phyloP scores from a whole-genome alignment of 2,329 filamentous ascomycete genomes.

The Colletotrichum nymphaeae region DNA sequence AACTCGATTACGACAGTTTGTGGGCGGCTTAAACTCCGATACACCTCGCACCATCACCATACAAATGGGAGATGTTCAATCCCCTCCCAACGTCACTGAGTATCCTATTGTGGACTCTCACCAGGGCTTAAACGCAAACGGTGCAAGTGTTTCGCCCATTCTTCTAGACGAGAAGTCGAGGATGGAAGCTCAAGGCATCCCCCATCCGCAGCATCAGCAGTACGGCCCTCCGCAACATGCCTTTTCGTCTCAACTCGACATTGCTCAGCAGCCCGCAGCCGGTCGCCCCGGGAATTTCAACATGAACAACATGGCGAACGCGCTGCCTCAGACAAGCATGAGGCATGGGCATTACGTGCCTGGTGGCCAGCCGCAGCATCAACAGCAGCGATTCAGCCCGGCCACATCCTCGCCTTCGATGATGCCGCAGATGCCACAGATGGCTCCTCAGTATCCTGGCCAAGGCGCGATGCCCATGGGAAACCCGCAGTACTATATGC shows the following conservation, averaged over 20 bases:
- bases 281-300: constrained; percentile 54
- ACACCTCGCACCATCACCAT: constrained; percentile 17
- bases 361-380: constrained; percentile 47
- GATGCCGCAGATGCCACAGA: constrained; percentile 51
- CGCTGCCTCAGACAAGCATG: constrained; percentile 56
- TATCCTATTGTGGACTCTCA: constrained; percentile 36
- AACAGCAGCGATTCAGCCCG: constrained; percentile 45
- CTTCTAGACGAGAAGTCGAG: constrained; percentile 10
- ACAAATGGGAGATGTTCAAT: constrained; percentile 49
- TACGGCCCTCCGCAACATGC: constrained; percentile 50
- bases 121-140: constrained; percentile 18
- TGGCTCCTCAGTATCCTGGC: constrained; percentile 51
- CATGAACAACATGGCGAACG: constrained; percentile 57
- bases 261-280: constrained; percentile 44
- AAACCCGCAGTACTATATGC: constrained; percentile 59
- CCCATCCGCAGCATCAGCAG: constrained; percentile 40
- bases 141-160: constrained; percentile 24
- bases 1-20: constrained; percentile 23
- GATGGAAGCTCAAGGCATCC: constrained; percentile 35
- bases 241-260: constrained; percentile 56
- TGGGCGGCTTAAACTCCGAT: constrained; percentile 29
- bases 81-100: constrained; percentile 37
- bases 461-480: constrained; percentile 51
- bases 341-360: constrained; percentile 51
- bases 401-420: constrained; percentile 48